A percentile compares a stretch with the other conserved stretches of the same genome.
These are phyloP conservation scores for Byssochlamys sp. DNA, from an alignment of 2,329 filamentous ascomycete genomes.

Conservation along the genomic window DNA sequence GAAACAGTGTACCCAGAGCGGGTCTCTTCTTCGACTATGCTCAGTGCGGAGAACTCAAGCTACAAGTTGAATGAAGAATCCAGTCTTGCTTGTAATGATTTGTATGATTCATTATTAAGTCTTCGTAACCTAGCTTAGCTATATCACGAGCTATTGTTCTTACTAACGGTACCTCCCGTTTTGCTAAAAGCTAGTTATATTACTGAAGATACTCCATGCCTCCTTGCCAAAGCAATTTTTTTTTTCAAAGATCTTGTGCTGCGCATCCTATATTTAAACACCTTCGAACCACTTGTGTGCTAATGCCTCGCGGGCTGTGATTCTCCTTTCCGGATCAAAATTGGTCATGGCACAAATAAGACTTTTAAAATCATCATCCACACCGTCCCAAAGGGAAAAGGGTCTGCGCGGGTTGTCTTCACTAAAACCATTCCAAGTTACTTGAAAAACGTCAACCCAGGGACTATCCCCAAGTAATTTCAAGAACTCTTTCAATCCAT, in stretches of 20 bases:
- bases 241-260: neutral
- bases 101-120: too few relatives aligned
- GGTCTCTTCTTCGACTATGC: too few relatives aligned
- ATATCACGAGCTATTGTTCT: too few relatives aligned
- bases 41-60: too few relatives aligned
- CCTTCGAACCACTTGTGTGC: slow-evolving; percentile 17
- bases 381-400: slow-evolving; percentile 32
- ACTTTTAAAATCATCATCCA: slow-evolving; percentile 22
- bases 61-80: too few relatives aligned
- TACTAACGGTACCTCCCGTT: too few relatives aligned
- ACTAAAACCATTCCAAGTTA: slow-evolving; percentile 32
- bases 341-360: slow-evolving; percentile 22
- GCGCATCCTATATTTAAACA: neutral
- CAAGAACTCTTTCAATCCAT: slow-evolving; percentile 34
- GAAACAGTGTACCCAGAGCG: too few relatives aligned
- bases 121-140: too few relatives aligned
- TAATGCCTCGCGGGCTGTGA: slow-evolving; percentile 25
- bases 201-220: too few relatives aligned
- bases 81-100: too few relatives aligned
- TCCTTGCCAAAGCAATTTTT: too few relatives aligned
- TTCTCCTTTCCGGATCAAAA: slow-evolving; percentile 23
- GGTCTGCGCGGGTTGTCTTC: slow-evolving; percentile 34
- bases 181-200: too few relatives aligned
- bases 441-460: slow-evolving; percentile 30
- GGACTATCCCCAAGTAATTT: slow-evolving; percentile 34